Conservation (phyloP, 2,329 filamentous ascomycete species). For the Penicillium freii region DNA sequence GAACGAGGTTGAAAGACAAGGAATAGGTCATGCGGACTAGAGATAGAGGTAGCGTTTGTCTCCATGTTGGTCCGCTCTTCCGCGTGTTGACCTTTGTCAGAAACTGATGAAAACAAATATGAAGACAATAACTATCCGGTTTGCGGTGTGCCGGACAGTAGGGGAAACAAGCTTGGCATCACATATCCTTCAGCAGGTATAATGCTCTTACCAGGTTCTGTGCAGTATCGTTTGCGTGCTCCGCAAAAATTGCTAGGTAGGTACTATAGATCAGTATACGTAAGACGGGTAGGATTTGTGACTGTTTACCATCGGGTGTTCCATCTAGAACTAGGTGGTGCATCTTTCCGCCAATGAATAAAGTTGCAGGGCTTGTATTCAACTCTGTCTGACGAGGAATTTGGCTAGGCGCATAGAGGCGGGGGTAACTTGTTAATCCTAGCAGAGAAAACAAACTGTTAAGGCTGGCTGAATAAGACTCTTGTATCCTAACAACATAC, state of each 20-base stretch:
- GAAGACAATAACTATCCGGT: too few species aligned
- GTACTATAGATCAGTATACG: neutral
- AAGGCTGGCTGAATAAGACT: neutral
- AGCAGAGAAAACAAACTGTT: neutral
- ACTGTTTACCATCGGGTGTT: slow-evolving; percentile 23
- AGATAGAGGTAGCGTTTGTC: too few species aligned
- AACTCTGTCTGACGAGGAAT: slow-evolving; percentile 22
- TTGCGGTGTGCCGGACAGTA: too few species aligned
- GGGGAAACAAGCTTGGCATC: neutral
- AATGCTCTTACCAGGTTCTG: neutral
- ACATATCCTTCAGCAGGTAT: neutral
- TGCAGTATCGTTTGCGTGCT: neutral
- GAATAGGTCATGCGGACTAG: too few species aligned
- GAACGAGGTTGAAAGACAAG: too few species aligned
- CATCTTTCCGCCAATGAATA: slow-evolving; percentile 26
- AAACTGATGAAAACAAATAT: too few species aligned
- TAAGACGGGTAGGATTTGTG: neutral
- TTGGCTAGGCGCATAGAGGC: slow-evolving; percentile 22
- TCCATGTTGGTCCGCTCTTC: too few species aligned
- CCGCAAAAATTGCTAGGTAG: neutral
- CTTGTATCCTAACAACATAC: slow-evolving; percentile 1
- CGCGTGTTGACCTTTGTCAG: too few species aligned
- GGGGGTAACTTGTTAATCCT: slow-evolving; percentile 24
- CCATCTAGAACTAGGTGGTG: slow-evolving; percentile 27
- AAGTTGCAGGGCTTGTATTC: slow-evolving; percentile 26